phyloP scores from a whole-genome alignment of 106 monocot genomes.

The Gastrodia elata region DNA sequence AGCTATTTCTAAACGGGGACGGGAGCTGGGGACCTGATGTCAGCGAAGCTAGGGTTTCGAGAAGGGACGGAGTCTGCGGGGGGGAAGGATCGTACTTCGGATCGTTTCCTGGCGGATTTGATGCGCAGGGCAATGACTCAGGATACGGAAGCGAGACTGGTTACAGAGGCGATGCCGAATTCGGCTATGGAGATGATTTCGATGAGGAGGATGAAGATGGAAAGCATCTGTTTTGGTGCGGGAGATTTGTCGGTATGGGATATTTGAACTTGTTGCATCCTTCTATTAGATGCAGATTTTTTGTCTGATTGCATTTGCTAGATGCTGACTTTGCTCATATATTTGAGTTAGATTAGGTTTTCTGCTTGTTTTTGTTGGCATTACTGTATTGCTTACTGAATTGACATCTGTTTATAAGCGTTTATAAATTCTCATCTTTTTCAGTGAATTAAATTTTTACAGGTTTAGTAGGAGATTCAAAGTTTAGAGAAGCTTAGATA shows the following conservation, averaged over 20 bases:
- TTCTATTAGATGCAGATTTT: not conserved
- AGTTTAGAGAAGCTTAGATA: too few species aligned
- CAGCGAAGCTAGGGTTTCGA: conserved; percentile 47
- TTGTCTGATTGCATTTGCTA: too few species aligned
- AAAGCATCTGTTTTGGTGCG: conserved; percentile 36
- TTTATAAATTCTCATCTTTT: too few species aligned
- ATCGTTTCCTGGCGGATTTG: conserved; percentile 1
- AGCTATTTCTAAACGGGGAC: conserved; percentile 61
- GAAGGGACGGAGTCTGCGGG: conserved; percentile 18
- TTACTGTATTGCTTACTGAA: too few species aligned
- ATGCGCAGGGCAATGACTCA: conserved; percentile 44
- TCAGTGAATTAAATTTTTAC: too few species aligned
- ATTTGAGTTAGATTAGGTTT: too few species aligned
- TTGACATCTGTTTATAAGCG: too few species aligned
- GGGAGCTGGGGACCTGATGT: conserved; percentile 79
- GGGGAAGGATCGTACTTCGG: conserved; percentile 17
- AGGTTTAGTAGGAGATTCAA: too few species aligned
- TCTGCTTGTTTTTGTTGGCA: too few species aligned
- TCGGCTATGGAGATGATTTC: conserved; percentile 73
- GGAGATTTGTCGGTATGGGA: conserved; percentile 18
- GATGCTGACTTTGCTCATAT: too few species aligned
- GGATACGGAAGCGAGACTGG: conserved; percentile 93
- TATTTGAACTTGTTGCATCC: not conserved
- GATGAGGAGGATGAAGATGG: conserved; percentile 52
- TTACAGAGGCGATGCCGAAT: conserved; percentile 79